Evolutionary conservation across 257 asterid species (phyloP), one percentile per base, ranked within the genome.

Genomic region (Solanum medicagineum): DNA sequence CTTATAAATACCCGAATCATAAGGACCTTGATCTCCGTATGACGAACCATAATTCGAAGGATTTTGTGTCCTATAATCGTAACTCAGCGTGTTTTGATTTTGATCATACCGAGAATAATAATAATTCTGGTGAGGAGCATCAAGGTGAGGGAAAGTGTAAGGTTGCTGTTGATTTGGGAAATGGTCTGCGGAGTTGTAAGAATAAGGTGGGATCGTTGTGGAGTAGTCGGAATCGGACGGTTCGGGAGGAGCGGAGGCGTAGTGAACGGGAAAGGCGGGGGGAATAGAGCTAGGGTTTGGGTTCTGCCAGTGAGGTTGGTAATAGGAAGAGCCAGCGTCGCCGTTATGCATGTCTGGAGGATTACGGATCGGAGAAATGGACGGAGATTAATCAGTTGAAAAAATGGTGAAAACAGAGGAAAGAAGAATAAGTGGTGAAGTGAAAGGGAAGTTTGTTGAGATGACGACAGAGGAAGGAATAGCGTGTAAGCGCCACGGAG

Each of bases 191-290:
- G 92, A 81, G 82, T 84, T 88, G 8, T 86, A 87, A 29, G 92
- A 86, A 87, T 84, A 88, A 24, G 94, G 85, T n/a, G 92, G 87
- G 71, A 85, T 88, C 60, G 84, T 65, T 26, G 90, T 75, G 24
- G 91, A 79, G 40, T n/a, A n/a, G 55, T 45, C 49, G 44, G 71
- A 65, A 63, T 10, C 54, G 44, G 81, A 75, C 1, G 82, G 82
- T 42, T 87, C 85, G 79, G 98, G 98, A 69, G 98, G 98, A 36
- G 98, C 98, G 73, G 98, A 94, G 87, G 98, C 97, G 83, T 86
- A 89, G 1, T 66, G 74, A 1, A 2, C 44, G 3, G 93, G 47
- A 56, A 77, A n/a, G 65, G 81, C 70, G 87, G 85, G 59, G 81
- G 89, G 86, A 86, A 90, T 87, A 69, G 86, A 83, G 81, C 65